phyloP scores from a whole-genome alignment of 2,329 filamentous ascomycete genomes.

The Penicillium palitans region DNA sequence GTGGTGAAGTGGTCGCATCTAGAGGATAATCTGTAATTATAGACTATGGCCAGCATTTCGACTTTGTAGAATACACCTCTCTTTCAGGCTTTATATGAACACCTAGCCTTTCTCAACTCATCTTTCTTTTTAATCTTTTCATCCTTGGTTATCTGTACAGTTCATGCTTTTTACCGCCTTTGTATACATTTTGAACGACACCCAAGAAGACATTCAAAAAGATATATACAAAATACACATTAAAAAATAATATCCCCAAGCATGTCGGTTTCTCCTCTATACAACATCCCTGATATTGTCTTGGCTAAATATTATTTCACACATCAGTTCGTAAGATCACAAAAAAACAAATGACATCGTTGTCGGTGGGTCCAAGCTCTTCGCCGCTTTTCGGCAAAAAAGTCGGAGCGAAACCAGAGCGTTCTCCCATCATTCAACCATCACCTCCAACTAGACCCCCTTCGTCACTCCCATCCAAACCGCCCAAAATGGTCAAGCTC shows the following conservation, averaged over 20 bases:
- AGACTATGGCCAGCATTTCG: constrained; percentile 12
- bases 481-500: constrained; percentile 79
- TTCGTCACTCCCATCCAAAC: constrained; percentile 12
- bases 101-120: background rate
- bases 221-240: too few species aligned
- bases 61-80: constrained; percentile 16
- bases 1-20: constrained; percentile 4
- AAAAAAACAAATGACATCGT: constrained; percentile 6
- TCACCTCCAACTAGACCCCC: constrained; percentile 11
- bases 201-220: too few species aligned
- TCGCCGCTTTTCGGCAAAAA: constrained; percentile 43
- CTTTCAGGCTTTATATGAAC: background rate
- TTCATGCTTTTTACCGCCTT: too few species aligned
- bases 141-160: too few species aligned
- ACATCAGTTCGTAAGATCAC: background rate
- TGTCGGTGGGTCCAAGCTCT: constrained; percentile 31
- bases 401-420: constrained; percentile 37
- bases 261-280: too few species aligned
- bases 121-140: too few species aligned
- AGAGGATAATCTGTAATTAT: constrained; percentile 16
- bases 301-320: too few species aligned
- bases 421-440: constrained; percentile 27
- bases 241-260: too few species aligned
- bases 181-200: too few species aligned
- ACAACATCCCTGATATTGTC: too few species aligned